phyloP scores from a whole-genome alignment of 306 rosid species.

The Lotus japonicus region DNA sequence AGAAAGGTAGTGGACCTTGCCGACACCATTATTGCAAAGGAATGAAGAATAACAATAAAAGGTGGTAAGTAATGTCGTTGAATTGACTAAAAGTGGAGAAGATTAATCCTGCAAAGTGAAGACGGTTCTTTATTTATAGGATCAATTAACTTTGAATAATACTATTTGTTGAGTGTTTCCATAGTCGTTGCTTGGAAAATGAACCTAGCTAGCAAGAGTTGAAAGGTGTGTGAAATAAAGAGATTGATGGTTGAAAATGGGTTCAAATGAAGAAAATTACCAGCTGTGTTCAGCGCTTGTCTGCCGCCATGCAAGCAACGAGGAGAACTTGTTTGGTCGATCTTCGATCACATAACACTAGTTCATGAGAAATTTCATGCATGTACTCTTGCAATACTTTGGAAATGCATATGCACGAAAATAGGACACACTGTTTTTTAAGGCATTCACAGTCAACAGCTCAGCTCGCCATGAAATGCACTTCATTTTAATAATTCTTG shows the following conservation, averaged over 20 bases:
- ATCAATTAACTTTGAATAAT: no score
- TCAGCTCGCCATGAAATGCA: no score
- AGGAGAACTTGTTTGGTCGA: conserved; percentile 2
- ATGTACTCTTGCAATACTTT: no score
- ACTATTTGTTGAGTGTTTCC: background rate
- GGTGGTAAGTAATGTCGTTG: background rate
- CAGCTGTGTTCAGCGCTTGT: conserved; percentile 64
- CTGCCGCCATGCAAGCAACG: conserved; percentile 65
- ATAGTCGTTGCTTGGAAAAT: conserved; percentile 26
- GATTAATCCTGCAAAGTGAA: conserved; percentile 16
- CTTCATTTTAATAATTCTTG: no score
- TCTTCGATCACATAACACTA: no score
- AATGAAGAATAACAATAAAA: background rate
- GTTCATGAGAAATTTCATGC: no score
- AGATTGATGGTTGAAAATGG: conserved; percentile 9
- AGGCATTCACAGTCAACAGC: no score
- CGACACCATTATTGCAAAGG: conserved; percentile 32
- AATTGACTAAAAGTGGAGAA: conserved; percentile 10
- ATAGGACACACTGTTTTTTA: no score
- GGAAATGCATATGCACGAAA: no score
- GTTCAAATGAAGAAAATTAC: background rate
- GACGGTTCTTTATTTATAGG: conserved; percentile 7
- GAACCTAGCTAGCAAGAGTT: background rate
- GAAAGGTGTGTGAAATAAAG: conserved; percentile 9
- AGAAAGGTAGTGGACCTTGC: conserved; percentile 24